A percentile compares a stretch with the other conserved stretches of the same genome.
phyloP scores from a whole-genome alignment of 768 basidiomycete genomes.

The Pleurotus ostreatus region DNA sequence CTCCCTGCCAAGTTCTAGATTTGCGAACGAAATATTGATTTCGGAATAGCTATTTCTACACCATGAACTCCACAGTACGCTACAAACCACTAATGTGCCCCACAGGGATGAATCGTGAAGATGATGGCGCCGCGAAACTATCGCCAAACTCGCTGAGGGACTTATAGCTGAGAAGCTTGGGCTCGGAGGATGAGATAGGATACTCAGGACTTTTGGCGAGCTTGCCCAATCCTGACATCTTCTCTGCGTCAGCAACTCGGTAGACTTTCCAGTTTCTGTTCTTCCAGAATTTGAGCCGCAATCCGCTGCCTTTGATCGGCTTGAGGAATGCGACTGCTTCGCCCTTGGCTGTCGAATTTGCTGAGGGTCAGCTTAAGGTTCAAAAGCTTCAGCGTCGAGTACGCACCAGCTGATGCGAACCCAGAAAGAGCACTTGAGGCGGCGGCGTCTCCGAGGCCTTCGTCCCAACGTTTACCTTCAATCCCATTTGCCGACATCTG shows the following conservation, averaged over 20 bases:
- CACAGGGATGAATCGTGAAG: neutral
- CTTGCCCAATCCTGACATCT: neutral
- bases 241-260: neutral
- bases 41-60: neutral
- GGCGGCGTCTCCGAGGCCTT: neutral
- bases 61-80: neutral
- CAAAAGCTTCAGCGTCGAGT: neutral
- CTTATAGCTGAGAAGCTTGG: neutral
- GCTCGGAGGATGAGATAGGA: neutral
- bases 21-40: no score
- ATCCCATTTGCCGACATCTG: constrained; percentile 5
- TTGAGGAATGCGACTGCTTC: neutral
- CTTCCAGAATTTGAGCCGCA: constrained; percentile 5
- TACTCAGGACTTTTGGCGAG: neutral
- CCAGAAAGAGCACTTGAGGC: neutral
- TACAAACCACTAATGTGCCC: neutral
- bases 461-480: constrained; percentile 7
- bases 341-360: neutral
- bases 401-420: constrained; percentile 1
- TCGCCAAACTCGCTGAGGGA: neutral
- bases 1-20: no score
- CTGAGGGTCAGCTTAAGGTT: no score
- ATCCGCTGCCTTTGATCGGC: constrained; percentile 2
- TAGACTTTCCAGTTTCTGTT: constrained; percentile 7
- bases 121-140: neutral